These are phyloP conservation scores for Neonectria ditissima DNA, from an alignment of 2,329 filamentous ascomycete species.

Conservation along the genomic window DNA sequence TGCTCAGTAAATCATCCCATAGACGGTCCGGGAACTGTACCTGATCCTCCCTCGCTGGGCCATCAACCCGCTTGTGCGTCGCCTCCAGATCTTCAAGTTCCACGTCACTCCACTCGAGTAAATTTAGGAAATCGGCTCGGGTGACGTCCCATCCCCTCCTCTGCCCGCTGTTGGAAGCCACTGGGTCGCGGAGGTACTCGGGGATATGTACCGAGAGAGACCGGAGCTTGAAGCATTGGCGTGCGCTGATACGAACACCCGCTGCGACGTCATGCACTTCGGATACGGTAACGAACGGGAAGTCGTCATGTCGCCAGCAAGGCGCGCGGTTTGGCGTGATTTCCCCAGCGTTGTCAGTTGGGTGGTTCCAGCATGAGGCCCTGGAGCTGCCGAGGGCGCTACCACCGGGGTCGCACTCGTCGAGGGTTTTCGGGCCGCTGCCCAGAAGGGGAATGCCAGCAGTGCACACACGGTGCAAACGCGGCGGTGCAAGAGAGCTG, in stretches of 20 bases:
- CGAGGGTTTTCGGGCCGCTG: constrained; percentile 62
- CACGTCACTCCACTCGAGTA: constrained; percentile 21
- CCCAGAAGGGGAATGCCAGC: constrained; percentile 66
- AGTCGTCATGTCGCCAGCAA: constrained; percentile 67
- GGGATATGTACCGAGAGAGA: constrained; percentile 58
- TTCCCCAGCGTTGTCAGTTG: neutral
- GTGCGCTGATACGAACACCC: constrained; percentile 58
- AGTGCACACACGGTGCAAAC: constrained; percentile 58
- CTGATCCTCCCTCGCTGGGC: constrained; percentile 46
- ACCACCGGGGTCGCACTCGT: constrained; percentile 56
- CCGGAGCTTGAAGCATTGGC: constrained; percentile 61
- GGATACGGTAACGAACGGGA: constrained; percentile 62
- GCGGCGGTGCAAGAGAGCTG: constrained; percentile 53
- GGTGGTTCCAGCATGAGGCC: constrained; percentile 58
- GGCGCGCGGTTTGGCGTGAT: constrained; percentile 43
- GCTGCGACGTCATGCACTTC: constrained; percentile 59
- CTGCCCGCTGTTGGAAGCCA: neutral
- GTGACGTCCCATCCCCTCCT: constrained; percentile 10
- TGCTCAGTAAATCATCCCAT: constrained; percentile 62
- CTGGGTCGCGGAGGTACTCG: constrained; percentile 48
- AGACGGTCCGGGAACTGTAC: constrained; percentile 57
- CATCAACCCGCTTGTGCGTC: constrained; percentile 26
- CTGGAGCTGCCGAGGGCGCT: constrained; percentile 18
- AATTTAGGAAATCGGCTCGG: constrained; percentile 11
- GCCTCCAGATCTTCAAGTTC: constrained; percentile 18